Evolutionary conservation across 352 stramenopile species (phyloP), one percentile per base, ranked within the genome.

Genomic region (Blastocystis sp.): DNA sequence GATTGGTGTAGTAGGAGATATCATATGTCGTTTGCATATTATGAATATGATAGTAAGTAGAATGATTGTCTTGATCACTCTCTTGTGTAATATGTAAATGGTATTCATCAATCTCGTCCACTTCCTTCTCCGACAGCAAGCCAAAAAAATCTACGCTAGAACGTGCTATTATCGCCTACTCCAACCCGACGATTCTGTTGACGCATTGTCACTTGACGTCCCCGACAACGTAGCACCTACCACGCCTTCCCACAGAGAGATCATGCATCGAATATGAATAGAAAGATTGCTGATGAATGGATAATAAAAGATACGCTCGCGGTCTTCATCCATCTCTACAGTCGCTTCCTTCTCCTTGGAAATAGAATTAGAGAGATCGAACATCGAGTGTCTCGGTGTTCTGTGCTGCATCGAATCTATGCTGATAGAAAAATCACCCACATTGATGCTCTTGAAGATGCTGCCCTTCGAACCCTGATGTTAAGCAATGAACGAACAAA

Each of bases 371-470:
- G n/a, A 11, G 34, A 15, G 20, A 11, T 43, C n/a, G 29, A 45
- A 29, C 6, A 73, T 7, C 18, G 62, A 41, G 2, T 9, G 23
- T 41, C 47, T 73, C 7, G 62, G 62, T 1, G 26, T 43, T 41
- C 43, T 73, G 11, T 2, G 50, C 50, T 59, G 50, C 29, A 73
- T 73, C 15, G 3, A 84, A 43, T 84, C 73, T 37, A 84, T 64
- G 39, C 73, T 84, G 5, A 84, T 43, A 13, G 29, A 26, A 53
- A 84, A 66, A 53, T 64, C 54, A 8, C 73, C 73, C 3, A 84
- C 23, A 29, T 84, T 84, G 29, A 84, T 84, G 56, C 73, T 84
- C 50, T 84, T 84, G 73, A 69, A 84, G 4, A 84, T 68, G 47
- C n/a, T 66, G 2, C 73, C 73, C 26, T 84, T 84, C 15, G 55